Base-by-base conservation (phyloP, 1,139 yeast genomes). In the Arxiozyma slooffiae region DNA sequence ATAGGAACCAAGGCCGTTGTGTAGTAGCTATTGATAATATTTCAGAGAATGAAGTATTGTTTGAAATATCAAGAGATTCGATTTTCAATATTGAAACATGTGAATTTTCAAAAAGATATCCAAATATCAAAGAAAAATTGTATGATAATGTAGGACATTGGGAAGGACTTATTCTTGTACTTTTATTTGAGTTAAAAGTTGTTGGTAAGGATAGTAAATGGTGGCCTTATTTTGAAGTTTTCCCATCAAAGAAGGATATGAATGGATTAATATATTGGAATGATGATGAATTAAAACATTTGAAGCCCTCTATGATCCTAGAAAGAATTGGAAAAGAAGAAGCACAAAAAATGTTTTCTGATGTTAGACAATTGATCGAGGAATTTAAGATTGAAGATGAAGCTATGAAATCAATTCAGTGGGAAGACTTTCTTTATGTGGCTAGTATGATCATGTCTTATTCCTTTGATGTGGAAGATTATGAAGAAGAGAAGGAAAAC, bases 191-290 rank as follows among this genome's bases (percentile, higher is more conserved):
- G 60, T 53, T 68, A 36, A 61, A 67, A 16, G 57, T 67, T 17
- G 63, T 73, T 55, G 71, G 73, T 5, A 69, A 67, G 1, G 56
- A 67, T 11, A 79, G 86, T 47, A 71, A 68, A 38, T 90, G 96
- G 95, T 64, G 62, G 50, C 76, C 80, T 1, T 92, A 92, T 66
- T 79, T 88, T 54, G 71, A 77, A 38, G 78, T 89, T 0, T 71
- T 92, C 48, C 97, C 97, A 1, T 37, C 44, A 6, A 45, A 54
- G 0, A 58, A 60, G 1, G 59, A 67, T 17, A 81, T 85, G 63
- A 76, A 82, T 60, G 85, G 84, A 46, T 76, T 90, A 52, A 85
- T 89, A 80, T 88, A 81, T 61, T 92, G 97, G 97, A 57, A 59
- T 2, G 78, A 76, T 0, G 62, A 64, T 1, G 74, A 74, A 45